Evolutionary conservation across 768 basidiomycete species (phyloP), one percentile per base, ranked within the genome.

Genomic region (Porpolomopsis calyptriformis): DNA sequence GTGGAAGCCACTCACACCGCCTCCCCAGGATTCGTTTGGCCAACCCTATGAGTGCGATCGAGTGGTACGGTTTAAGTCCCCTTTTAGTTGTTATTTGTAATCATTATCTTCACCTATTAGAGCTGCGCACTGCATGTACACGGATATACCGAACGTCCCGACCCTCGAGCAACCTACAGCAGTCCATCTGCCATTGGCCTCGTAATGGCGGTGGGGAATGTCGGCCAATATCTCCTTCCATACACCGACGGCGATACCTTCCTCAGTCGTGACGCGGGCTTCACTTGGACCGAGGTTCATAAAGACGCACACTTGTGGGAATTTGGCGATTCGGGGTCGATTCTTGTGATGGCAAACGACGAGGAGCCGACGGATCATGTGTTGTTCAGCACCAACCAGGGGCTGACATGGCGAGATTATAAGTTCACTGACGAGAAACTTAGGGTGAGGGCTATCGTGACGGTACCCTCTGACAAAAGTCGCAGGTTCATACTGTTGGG

Each of bases 241-340:
- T 99, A 99, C 65, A 73, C 70, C 3, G 85, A 97, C 24, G 81
- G 82, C 49, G 94, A 98, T 60, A 96, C 92, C 2, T 98, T 96
- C 82, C 74, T 98, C 34, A 90, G 88, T 46, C 88, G 96, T 3
- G 90, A 99, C 55, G 96, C 80, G 2, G 96, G 96, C 7, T 96
- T 96, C 65, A 91, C 88, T 0, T 99, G 96, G 96, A 80, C 96
- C 60, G 96, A 99, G 65, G 84, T 99, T 0, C 92, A 92, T 69
- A 99, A 99, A 60, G 93, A 94, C 53, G 94, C 96, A 0, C 86
- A 98, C 58, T 72, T 97, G 31, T 99, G 90, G 91, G 92, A 93
- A 60, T 98, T 94, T 55, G 94, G 94, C 23, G 96, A 98, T 65
- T 94, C 89, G 0, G 96, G 96, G 4, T 92, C 93, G 1, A 72